Base-by-base conservation (phyloP, 2,329 filamentous ascomycete species). In the Colletotrichum brevisporum region DNA sequence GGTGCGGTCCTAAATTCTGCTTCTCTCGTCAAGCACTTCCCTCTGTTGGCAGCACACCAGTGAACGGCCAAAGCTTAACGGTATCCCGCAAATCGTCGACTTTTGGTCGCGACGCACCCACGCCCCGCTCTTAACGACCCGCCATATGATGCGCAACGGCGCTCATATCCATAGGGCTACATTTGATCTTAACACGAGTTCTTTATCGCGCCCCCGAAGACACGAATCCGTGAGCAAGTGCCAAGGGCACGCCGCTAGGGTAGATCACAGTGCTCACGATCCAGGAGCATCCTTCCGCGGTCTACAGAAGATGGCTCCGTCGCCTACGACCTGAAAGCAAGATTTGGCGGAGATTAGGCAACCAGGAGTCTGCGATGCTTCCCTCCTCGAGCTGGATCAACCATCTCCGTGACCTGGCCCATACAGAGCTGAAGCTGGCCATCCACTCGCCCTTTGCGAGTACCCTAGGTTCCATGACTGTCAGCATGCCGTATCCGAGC, bases 11-110 rank as follows among this genome's bases (percentile, higher is more conserved):
- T 85, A 59, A 74, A 74, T 27, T 77, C 77, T 60, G 73, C 74
- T 39, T 78, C 83, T 53, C 75, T 85, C 45, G 75, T 69, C 43
- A 69, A 69, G 26, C 59, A 71, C 18, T 75, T 81, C 56, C 71
- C 75, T 48, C 59, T 41, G 57, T 67, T 43, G n/a, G 36, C 8
- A 39, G 21, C 36, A 36, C 31, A 36, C 58, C 21, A 13, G 10
- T n/a, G n/a, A 39, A 16, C 57, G 31, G 12, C 31, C 4, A 52
- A 21, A 13, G 31, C 57, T 26, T 27, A 41, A 50, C 21, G 39
- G 45, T 18, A 16, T 15, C 31, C 45, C 4, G n/a, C 16, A 50
- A 16, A 50, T 18, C 39, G 31, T 36, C 31, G n/a, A 24, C 21
- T 47, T 43, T 8, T 31, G 16, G 18, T 56, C 52, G 16, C 48